Conservation (phyloP, 108 stramenopile genomes). For the Cylindrotheca fusiformis region DNA sequence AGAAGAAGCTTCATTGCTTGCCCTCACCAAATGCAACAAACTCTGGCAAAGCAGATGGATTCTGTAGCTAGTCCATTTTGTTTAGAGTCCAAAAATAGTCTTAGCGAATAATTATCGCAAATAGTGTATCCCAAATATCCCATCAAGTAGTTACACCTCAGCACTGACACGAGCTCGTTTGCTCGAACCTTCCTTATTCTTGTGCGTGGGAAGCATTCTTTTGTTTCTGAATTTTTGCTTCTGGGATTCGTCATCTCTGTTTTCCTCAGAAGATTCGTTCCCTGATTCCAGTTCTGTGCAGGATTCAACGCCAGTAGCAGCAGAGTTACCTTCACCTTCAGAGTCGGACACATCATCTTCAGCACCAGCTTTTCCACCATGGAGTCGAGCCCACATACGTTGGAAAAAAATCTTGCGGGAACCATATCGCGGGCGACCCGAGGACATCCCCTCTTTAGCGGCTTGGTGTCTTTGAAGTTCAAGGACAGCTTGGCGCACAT, state of each 20-base stretch:
- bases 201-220: background rate
- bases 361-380: conserved; percentile 21
- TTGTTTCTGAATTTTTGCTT: conserved; percentile 1
- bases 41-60: too few relatives aligned
- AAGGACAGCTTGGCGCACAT: conserved; percentile 42
- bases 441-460: conserved; percentile 27
- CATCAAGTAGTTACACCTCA: too few relatives aligned
- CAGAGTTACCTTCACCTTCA: background rate
- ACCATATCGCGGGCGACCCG: conserved; percentile 68
- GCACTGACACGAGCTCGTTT: conserved; percentile 18
- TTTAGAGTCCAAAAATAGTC: too few relatives aligned
- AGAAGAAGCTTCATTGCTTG: too few relatives aligned
- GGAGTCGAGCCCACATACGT: conserved; percentile 67
- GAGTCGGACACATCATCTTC: conserved; percentile 17
- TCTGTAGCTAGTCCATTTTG: too few relatives aligned
- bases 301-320: background rate
- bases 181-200: background rate
- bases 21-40: too few relatives aligned
- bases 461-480: conserved; percentile 45
- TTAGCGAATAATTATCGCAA: too few relatives aligned
- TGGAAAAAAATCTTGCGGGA: conserved; percentile 78
- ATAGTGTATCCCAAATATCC: too few relatives aligned
- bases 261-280: background rate
- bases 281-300: background rate
- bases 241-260: conserved; percentile 9